Evolutionary conservation across 495 filamentous ascomycete genomes (phyloP), one percentile per base, ranked within the genome.

Genomic region (Oleoguttula mirabilis): DNA sequence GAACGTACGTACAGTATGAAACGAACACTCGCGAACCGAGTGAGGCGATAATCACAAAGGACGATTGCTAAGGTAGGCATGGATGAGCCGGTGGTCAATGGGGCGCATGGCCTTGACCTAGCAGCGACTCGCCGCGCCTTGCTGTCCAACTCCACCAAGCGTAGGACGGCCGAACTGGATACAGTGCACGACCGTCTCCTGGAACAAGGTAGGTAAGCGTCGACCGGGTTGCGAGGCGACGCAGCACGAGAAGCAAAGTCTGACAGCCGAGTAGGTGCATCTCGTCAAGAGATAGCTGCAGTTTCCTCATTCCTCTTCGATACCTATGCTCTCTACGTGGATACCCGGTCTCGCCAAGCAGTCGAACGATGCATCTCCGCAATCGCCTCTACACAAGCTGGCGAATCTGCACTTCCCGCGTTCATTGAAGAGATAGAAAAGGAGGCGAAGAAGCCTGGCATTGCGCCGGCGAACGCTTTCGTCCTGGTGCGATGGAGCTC

Each of bases 401-500:
- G 74, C 3, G 56, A 68, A 16, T 70, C 75, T 21, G 55, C 70
- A 28, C 62, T 88, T 10, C 65, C 72, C 32, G 66, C 69, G 3
- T 69, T 90, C 36, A 66, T 80, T 23, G 67, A 72, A 36, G 66
- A 64, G 27, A 48, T 78, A 14, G 61, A 68, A 40, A 43, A 38
- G 20, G 92, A 98, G 61, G 68, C 80, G 0, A 63, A 71, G 30
- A 94, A 92, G 57, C 57, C 65, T 3, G 76, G 74, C 21, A 74
- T 96, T 48, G 82, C 88, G 17, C 63, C 83, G 1, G 71, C 73
- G 17, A 86, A 76, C 55, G 83, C 86, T 1, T 88, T 94, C 52
- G 82, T 93, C n/a, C 66, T 98, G 48, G 66, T 88, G 10, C 82
- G 88, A 55, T 98, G 87, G 90, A 84, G 79, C 56, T 82, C 77